Conservation (phyloP, 441 rosid genomes). For the Mallotus japonicus region DNA sequence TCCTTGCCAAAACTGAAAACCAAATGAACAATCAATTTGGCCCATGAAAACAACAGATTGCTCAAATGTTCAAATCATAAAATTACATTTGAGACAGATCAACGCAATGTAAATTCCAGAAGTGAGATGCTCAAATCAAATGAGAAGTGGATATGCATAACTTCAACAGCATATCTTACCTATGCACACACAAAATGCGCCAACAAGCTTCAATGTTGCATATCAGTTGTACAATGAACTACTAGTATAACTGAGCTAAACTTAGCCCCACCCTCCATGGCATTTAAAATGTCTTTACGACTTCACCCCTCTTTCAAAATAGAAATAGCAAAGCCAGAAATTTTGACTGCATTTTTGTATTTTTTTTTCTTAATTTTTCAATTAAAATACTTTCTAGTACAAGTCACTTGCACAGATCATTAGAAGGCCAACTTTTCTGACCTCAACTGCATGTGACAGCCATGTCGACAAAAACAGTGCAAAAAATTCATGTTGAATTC, state of each 20-base stretch:
- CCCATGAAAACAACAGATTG: slow-evolving; percentile 9
- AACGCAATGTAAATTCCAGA: slow-evolving; percentile 4
- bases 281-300: not conserved
- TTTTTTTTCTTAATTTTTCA: not conserved
- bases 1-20: slow-evolving; percentile 78
- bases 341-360: not conserved
- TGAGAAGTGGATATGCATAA: not conserved
- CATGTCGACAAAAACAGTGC: not conserved
- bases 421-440: not conserved
- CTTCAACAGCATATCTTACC: not conserved
- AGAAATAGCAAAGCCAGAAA: not conserved
- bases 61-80: slow-evolving; percentile 5
- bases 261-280: not conserved
- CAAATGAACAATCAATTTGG: slow-evolving; percentile 22
- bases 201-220: not conserved
- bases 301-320: not conserved
- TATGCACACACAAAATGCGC: not conserved
- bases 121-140: not conserved
- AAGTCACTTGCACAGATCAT: not conserved
- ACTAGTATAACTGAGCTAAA: not conserved
- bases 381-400: not conserved
- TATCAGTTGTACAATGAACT: not conserved
- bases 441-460: not conserved
- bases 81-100: not conserved
- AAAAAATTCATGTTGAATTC: not conserved